Base-by-base conservation (phyloP, 306 rosid species). In the Vicia faba region DNA sequence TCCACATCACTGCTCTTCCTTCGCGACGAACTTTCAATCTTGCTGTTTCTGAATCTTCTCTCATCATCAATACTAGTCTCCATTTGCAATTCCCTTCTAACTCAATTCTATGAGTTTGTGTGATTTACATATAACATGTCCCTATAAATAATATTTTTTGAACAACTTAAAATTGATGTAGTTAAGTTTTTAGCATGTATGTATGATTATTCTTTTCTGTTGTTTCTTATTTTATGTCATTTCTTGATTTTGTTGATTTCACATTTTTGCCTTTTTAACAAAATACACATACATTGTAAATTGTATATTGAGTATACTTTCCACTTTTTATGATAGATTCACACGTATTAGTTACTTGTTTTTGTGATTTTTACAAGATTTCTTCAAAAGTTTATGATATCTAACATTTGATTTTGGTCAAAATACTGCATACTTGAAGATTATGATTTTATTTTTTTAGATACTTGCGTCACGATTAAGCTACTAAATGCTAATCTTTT, bases 11-110 rank as follows among this genome's bases (percentile, higher is more conserved):
- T 9, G 14, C 33, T 19, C 8, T 20, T 20, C 14, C 57, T 9
- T 10, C 5, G n/a, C 3, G 57, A 19, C 11, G 57, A 9, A 50
- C 58, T 20, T 11, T 10, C 3, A 23, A 20, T 25, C 38, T 13
- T 51, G 11, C 12, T 5, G 28, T 26, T 50, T 50, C 5, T 9
- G 59, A 53, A 23, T 5, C 26, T 53, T 53, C 33, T 14, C 59
- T 23, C 35, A 11, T 7, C 9, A 11, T 23, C 35, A 18, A 50
- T 3, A 19, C 57, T 5, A 51, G 14, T 51, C 31, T 51, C 58
- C 58, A 51, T 51, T 50, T 50, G 3, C n/a, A 50, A 19, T 50
- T 50, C 57, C 54, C 9, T 48, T 46, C 53, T 15, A 46, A 46
- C 23, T n/a, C 23, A 46, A 46, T 46, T 11, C 23, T n/a, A n/a